phyloP scores from a whole-genome alignment of 768 basidiomycete genomes.

The Tubosaeta sp. region DNA sequence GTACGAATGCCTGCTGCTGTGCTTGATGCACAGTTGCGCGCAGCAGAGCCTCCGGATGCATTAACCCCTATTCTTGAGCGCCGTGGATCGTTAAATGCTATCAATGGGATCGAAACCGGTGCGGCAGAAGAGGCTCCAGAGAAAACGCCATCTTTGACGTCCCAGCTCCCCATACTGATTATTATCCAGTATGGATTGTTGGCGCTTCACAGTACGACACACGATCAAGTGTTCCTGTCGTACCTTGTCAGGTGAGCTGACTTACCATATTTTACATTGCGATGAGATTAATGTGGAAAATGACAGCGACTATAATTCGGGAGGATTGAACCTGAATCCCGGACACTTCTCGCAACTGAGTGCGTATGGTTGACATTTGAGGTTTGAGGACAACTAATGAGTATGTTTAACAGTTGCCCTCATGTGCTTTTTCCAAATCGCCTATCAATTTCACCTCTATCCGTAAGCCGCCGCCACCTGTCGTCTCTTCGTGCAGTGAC shows the following conservation, averaged over 20 bases:
- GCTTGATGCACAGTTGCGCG: conserved; percentile 62
- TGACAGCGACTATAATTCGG: conserved; percentile 68
- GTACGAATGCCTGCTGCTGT: conserved; percentile 76
- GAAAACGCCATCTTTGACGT: conserved; percentile 61
- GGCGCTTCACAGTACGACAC: conserved; percentile 84
- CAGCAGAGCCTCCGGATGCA: conserved; percentile 35
- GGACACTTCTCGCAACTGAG: conserved; percentile 91
- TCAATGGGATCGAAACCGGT: conserved; percentile 23
- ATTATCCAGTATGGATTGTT: conserved; percentile 89
- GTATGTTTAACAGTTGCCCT: conserved; percentile 59
- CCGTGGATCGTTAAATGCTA: conserved; percentile 27
- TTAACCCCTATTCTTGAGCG: conserved; percentile 55
- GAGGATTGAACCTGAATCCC: conserved; percentile 89
- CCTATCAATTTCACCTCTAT: conserved; percentile 88
- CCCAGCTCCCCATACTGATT: conserved; percentile 75
- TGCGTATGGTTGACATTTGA: conserved; percentile 31
- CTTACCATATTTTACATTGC: background rate
- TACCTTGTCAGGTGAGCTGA: conserved; percentile 59
- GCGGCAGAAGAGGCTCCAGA: conserved; percentile 40
- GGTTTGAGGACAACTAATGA: conserved; percentile 4
- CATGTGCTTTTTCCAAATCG: conserved; percentile 93
- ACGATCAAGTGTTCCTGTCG: conserved; percentile 88
- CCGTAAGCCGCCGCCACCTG: conserved; percentile 50
- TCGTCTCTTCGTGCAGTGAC: background rate
- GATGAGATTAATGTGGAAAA: background rate